phyloP scores from a whole-genome alignment of 805 yeast species.

The Candida vaughaniae region DNA sequence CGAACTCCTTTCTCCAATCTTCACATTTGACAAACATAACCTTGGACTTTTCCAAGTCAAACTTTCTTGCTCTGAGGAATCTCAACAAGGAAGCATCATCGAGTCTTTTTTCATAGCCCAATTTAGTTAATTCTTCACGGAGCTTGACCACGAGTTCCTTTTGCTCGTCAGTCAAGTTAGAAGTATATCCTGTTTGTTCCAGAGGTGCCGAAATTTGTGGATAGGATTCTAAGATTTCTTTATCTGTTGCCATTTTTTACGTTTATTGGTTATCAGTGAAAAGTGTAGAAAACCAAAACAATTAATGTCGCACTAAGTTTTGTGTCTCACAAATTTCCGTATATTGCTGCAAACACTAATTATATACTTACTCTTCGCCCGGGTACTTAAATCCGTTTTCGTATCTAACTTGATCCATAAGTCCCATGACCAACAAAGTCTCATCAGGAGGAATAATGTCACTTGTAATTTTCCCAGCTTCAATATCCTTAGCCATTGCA shows the following conservation, averaged over 20 bases:
- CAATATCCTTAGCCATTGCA: constrained; percentile 48
- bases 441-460: constrained; percentile 43
- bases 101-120: constrained; percentile 71
- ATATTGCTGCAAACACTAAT: no score
- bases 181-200: constrained; percentile 75
- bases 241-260: constrained; percentile 20
- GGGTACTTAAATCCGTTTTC: constrained; percentile 47
- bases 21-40: constrained; percentile 86
- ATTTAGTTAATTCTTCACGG: constrained; percentile 53
- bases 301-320: no score
- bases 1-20: constrained; percentile 84
- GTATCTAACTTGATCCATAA: constrained; percentile 48
- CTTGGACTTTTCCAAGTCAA: constrained; percentile 74
- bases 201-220: constrained; percentile 69
- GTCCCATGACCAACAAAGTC: constrained; percentile 44
- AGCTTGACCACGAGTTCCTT: constrained; percentile 55
- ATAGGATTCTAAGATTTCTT: constrained; percentile 51
- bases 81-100: constrained; percentile 85
- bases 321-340: no score
- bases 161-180: constrained; percentile 71
- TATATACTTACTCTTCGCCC: neutral
- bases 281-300: no score
- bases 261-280: no score
- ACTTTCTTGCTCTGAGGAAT: constrained; percentile 92
- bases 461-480: constrained; percentile 37